Percentiles rank a stretch among this genome's conserved stretches.
These are phyloP conservation scores for Mycena olivaceomarginata DNA, from an alignment of 768 basidiomycete species.

Conservation along the genomic window DNA sequence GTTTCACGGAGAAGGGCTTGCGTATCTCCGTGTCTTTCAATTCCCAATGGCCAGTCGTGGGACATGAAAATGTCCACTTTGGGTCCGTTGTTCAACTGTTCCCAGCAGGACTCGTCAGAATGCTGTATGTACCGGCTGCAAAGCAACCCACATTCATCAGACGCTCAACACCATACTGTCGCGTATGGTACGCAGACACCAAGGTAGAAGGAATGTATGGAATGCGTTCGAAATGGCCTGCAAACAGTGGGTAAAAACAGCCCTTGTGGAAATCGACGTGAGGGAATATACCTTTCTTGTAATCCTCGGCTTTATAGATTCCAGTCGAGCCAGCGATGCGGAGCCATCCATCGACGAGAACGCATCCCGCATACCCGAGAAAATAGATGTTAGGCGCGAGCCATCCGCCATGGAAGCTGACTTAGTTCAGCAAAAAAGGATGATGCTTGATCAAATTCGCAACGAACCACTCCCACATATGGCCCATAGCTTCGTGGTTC, in stretches of 20 bases:
- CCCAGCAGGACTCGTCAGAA: background rate
- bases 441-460: no score
- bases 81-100: constrained; percentile 65
- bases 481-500: constrained; percentile 37
- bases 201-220: constrained; percentile 87
- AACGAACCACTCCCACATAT: constrained; percentile 39
- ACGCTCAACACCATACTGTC: constrained; percentile 89
- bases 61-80: constrained; percentile 90
- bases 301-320: constrained; percentile 90
- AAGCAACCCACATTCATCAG: constrained; percentile 77
- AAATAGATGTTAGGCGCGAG: constrained; percentile 98
- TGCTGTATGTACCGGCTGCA: background rate
- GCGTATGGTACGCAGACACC: constrained; percentile 92
- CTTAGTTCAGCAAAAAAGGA: background rate
- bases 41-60: constrained; percentile 96
- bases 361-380: constrained; percentile 92
- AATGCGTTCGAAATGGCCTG: constrained; percentile 87
- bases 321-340: constrained; percentile 95
- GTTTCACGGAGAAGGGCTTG: constrained; percentile 81
- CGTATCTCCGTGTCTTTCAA: constrained; percentile 89
- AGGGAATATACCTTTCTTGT: constrained; percentile 70
- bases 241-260: background rate
- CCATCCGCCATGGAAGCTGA: constrained; percentile 97
- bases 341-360: constrained; percentile 87
- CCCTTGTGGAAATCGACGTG: background rate